These are phyloP conservation scores for Moniliella sp. DNA, from an alignment of 1,284 basidiomycete genomes.

Conservation along the genomic window DNA sequence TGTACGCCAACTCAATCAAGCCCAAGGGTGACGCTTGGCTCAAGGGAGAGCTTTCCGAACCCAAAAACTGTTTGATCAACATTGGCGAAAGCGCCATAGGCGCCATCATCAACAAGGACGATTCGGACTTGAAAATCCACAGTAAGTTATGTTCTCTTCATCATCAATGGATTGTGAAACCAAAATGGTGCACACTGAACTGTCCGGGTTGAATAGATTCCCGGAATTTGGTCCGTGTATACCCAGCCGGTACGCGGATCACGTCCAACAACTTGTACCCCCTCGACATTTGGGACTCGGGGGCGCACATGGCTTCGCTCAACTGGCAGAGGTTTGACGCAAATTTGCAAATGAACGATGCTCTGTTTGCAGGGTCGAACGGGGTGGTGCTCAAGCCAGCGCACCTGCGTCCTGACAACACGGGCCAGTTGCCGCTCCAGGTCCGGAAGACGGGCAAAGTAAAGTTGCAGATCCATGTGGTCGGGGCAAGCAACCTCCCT, in stretches of 20 bases:
- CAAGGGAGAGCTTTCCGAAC: conserved; percentile 12
- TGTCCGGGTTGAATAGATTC: no score
- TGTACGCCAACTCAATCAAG: conserved; percentile 23
- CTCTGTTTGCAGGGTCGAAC: conserved; percentile 43
- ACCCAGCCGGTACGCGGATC: conserved; percentile 44
- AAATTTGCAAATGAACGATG: conserved; percentile 41
- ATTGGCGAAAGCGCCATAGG: conserved; percentile 41
- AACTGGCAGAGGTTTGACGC: conserved; percentile 42
- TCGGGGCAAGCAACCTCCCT: conserved; percentile 17
- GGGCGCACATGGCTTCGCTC: conserved; percentile 45
- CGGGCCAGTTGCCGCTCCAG: no score
- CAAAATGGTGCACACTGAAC: no score
- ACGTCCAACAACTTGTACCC: conserved; percentile 42
- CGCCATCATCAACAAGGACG: conserved; percentile 36
- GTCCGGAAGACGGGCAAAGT: conserved; percentile 10
- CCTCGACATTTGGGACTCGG: conserved; percentile 41
- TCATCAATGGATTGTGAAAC: no score
- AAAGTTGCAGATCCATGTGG: conserved; percentile 9
- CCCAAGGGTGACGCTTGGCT: conserved; percentile 19
- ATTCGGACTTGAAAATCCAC: conserved; percentile 7
- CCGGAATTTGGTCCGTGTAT: no score
- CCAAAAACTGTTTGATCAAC: conserved; percentile 40
- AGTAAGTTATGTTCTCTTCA: no score
- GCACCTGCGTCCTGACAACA: conserved; percentile 22
- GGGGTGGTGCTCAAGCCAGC: conserved; percentile 44